Percentiles rank a stretch among this genome's conserved stretches.
Conservation (phyloP, 2,329 filamentous ascomycete species). For the Alternaria longipes region DNA sequence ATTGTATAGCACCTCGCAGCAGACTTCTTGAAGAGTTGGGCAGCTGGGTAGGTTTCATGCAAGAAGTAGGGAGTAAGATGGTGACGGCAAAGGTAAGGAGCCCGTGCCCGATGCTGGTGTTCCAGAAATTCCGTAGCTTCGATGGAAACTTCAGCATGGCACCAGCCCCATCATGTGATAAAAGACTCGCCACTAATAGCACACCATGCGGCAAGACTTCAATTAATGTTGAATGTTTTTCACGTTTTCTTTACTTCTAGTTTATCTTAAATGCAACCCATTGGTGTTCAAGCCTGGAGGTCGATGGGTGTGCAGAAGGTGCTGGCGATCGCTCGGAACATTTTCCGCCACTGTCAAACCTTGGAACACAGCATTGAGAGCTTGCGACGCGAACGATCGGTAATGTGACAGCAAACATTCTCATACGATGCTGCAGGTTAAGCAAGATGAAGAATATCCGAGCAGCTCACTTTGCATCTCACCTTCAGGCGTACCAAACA, state of each 20-base stretch:
- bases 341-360: background rate
- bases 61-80: conserved; percentile 8
- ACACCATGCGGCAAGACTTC: background rate
- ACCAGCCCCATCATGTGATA: conserved; percentile 14
- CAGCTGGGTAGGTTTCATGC: background rate
- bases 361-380: background rate
- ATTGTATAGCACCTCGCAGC: background rate
- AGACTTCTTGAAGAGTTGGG: background rate
- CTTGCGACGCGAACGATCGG: background rate
- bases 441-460: background rate
- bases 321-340: background rate
- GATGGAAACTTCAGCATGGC: conserved; percentile 15
- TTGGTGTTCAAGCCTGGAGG: background rate
- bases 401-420: background rate
- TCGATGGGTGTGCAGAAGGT: background rate
- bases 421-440: background rate
- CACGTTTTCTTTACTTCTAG: background rate
- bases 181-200: conserved; percentile 1
- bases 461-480: background rate
- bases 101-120: conserved; percentile 16
- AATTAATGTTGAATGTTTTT: background rate
- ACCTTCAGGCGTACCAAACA: background rate
- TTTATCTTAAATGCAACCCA: background rate
- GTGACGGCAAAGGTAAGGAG: conserved; percentile 14
- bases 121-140: conserved; percentile 21